phyloP scores from a whole-genome alignment of 768 basidiomycete species.

The Lactarius vividus region DNA sequence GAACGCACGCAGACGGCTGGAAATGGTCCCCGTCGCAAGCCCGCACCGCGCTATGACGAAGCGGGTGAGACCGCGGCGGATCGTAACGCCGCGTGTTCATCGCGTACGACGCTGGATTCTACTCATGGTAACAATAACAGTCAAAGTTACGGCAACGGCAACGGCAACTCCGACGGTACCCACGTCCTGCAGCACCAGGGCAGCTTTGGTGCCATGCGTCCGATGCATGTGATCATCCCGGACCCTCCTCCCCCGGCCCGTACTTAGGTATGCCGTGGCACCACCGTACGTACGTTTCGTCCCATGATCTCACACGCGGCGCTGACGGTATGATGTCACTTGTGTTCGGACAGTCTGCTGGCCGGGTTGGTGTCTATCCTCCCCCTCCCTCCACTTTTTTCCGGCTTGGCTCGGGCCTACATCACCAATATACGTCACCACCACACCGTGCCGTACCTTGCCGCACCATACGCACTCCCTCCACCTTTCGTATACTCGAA shows the following conservation, averaged over 20 bases:
- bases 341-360: conserved; percentile 22
- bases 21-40: conserved; percentile 23
- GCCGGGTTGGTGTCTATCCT: conserved; percentile 16
- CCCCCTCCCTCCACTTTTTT: background rate
- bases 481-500: background rate
- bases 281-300: background rate
- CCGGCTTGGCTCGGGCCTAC: background rate
- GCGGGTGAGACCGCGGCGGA: background rate
- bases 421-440: background rate
- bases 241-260: conserved; percentile 30
- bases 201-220: conserved; percentile 33
- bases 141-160: background rate
- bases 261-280: conserved; percentile 1
- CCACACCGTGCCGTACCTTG: background rate
- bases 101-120: conserved; percentile 30
- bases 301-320: background rate
- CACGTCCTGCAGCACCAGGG: conserved; percentile 33
- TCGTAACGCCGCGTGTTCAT: conserved; percentile 17
- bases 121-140: conserved; percentile 1
- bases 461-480: background rate
- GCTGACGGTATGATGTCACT: background rate
- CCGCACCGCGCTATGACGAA: conserved; percentile 25
- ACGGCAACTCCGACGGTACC: conserved; percentile 10
- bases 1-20: conserved; percentile 15
- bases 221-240: conserved; percentile 33